These are phyloP conservation scores for Neonectria faginata DNA, from an alignment of 2,329 filamentous ascomycete genomes.

Conservation along the genomic window DNA sequence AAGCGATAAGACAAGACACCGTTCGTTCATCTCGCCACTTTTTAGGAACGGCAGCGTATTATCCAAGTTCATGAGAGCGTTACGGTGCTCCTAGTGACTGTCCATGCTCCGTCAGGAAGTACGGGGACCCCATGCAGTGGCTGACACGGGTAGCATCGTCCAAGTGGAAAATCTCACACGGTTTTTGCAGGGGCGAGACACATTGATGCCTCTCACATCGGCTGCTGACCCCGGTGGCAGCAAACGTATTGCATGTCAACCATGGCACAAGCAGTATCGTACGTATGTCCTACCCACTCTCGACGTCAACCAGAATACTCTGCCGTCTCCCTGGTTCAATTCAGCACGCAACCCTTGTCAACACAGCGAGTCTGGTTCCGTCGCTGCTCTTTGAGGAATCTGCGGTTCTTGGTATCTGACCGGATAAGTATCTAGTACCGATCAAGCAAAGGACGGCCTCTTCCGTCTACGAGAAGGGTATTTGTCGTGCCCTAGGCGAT, in stretches of 20 bases:
- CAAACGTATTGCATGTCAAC: background rate
- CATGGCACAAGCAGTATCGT: constrained; percentile 16
- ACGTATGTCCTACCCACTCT: constrained; percentile 6
- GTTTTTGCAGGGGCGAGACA: constrained; percentile 21
- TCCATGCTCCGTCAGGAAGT: constrained; percentile 15
- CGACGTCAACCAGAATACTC: constrained; percentile 13
- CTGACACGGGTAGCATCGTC: constrained; percentile 20
- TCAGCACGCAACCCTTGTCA: constrained; percentile 3
- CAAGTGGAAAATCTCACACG: constrained; percentile 12
- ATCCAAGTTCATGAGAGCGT: background rate
- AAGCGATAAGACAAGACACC: background rate
- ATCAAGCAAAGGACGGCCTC: constrained; percentile 14
- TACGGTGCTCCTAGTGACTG: constrained; percentile 14
- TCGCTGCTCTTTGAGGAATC: background rate
- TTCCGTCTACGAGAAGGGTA: constrained; percentile 8
- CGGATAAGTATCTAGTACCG: constrained; percentile 7
- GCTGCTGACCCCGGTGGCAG: background rate
- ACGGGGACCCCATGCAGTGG: constrained; percentile 26
- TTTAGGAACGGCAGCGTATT: constrained; percentile 13
- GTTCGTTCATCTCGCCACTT: constrained; percentile 12
- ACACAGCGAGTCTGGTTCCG: background rate
- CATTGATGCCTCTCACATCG: constrained; percentile 8
- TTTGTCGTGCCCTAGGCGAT: constrained; percentile 13
- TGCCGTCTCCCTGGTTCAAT: background rate
- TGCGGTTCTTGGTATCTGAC: constrained; percentile 8